Evolutionary conservation across 768 basidiomycete species (phyloP).

Genomic region (Hysterangium stoloniferum): DNA sequence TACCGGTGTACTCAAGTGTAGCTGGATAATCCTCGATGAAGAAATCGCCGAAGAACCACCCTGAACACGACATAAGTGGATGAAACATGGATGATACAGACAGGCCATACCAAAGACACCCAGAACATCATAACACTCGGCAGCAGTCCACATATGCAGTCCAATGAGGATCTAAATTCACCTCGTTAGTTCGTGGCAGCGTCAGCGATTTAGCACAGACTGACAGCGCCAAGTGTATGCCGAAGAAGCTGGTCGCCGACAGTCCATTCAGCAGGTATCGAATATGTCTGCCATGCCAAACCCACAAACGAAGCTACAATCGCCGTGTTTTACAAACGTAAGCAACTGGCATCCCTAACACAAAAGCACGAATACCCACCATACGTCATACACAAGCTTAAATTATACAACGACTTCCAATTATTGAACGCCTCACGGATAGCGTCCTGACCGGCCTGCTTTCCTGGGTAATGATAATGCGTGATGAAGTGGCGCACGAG

Average conservation of each 20-base stretch:
- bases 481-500: constrained; percentile 91
- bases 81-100: not conserved
- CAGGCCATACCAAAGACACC: constrained; percentile 70
- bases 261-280: constrained; percentile 75
- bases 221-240: constrained; percentile 80
- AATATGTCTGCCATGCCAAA: constrained; percentile 87
- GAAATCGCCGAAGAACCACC: constrained; percentile 99
- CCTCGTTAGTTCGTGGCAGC: constrained; percentile 8
- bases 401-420: constrained; percentile 90
- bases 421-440: constrained; percentile 91
- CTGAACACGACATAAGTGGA: constrained; percentile 28
- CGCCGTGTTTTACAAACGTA: not conserved
- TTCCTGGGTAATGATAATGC: constrained; percentile 80
- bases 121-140: constrained; percentile 86
- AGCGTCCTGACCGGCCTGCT: constrained; percentile 65
- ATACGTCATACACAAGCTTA: constrained; percentile 93
- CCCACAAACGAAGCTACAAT: constrained; percentile 71
- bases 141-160: constrained; percentile 86
- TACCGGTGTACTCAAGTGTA: constrained; percentile 90
- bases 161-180: constrained; percentile 67
- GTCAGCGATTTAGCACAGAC: constrained; percentile 22
- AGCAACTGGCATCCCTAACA: constrained; percentile 2
- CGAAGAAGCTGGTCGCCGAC: constrained; percentile 81
- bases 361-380: constrained; percentile 35
- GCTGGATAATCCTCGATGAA: constrained; percentile 92